Evolutionary conservation across 2,329 filamentous ascomycete species (phyloP).

Genomic region (Diaporthe longicolla): DNA sequence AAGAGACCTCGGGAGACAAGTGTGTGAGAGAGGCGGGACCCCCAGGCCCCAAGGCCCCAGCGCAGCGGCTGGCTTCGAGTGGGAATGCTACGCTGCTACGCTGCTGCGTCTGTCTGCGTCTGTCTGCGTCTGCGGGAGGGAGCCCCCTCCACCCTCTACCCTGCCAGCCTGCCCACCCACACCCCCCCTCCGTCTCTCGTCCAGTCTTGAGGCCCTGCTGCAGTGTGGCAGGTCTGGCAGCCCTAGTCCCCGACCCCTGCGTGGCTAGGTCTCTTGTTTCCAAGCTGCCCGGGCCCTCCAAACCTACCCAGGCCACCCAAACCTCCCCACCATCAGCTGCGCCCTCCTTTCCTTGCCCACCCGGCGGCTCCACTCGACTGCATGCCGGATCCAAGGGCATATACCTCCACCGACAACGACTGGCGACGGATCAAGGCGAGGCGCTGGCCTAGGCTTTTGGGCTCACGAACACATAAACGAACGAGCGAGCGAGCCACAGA

Average conservation of each 20-base stretch:
- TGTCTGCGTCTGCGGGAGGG: conserved; percentile 32
- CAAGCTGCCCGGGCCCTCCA: conserved; percentile 23
- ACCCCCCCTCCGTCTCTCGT: not conserved
- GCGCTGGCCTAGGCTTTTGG: conserved; percentile 20
- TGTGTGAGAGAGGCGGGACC: conserved; percentile 18
- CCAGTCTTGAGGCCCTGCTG: not conserved
- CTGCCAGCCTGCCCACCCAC: not conserved
- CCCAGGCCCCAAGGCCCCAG: conserved; percentile 24
- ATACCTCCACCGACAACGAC: conserved; percentile 36
- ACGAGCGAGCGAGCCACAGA: conserved; percentile 2
- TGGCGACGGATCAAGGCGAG: conserved; percentile 36
- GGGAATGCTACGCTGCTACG: conserved; percentile 16
- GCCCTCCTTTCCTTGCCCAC: conserved; percentile 41
- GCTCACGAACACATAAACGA: conserved; percentile 16
- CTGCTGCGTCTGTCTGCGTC: conserved; percentile 21
- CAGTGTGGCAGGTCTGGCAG: conserved; percentile 24
- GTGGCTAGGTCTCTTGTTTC: conserved; percentile 38
- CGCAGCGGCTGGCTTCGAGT: conserved; percentile 24
- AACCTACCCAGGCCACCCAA: conserved; percentile 5
- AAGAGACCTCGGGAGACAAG: not conserved
- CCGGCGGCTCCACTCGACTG: conserved; percentile 36
- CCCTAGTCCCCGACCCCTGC: conserved; percentile 29
- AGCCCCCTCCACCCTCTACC: conserved; percentile 23
- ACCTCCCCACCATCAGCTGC: conserved; percentile 39
- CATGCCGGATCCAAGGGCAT: conserved; percentile 34